Evolutionary conservation across 2,329 filamentous ascomycete genomes (phyloP).

Genomic region (Xylaria sp.): DNA sequence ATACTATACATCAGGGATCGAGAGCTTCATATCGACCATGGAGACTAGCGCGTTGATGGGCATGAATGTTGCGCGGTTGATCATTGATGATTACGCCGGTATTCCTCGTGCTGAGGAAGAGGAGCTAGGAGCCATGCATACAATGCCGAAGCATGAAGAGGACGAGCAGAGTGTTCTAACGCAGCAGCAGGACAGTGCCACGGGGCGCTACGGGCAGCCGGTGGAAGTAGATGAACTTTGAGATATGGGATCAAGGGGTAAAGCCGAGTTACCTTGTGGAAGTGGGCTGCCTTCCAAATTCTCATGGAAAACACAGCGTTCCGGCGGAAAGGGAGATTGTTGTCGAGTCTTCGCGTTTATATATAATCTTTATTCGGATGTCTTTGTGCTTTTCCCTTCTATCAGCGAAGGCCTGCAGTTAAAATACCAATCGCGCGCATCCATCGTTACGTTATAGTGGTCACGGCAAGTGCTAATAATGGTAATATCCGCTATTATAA

Average conservation of each 20-base stretch:
- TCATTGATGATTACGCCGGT: slow-evolving; percentile 66
- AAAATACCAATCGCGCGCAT: too few species aligned
- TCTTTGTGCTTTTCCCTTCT: not conserved
- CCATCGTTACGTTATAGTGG: too few species aligned
- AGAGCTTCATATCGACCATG: slow-evolving; percentile 97
- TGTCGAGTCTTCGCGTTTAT: not conserved
- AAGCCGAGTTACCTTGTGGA: not conserved
- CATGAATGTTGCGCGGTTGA: slow-evolving; percentile 79
- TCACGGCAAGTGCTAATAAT: too few species aligned
- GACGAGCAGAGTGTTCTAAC: slow-evolving; percentile 25
- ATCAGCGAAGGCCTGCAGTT: not conserved
- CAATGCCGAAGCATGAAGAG: slow-evolving; percentile 25
- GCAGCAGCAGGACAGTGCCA: slow-evolving; percentile 17
- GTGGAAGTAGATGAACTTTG: slow-evolving; percentile 22
- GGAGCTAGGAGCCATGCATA: slow-evolving; percentile 5
- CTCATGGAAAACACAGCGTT: not conserved
- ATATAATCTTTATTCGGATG: not conserved
- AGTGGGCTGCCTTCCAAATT: not conserved
- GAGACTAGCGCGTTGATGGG: slow-evolving; percentile 95
- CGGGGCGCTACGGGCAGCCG: not conserved
- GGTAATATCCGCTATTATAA: too few species aligned
- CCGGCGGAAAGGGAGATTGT: not conserved
- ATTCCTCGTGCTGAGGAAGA: slow-evolving; percentile 24
- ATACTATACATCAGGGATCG: slow-evolving; percentile 81
- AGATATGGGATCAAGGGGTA: not conserved